phyloP scores from a whole-genome alignment of 352 stramenopile species.

The Globisporangium camurandrum region DNA sequence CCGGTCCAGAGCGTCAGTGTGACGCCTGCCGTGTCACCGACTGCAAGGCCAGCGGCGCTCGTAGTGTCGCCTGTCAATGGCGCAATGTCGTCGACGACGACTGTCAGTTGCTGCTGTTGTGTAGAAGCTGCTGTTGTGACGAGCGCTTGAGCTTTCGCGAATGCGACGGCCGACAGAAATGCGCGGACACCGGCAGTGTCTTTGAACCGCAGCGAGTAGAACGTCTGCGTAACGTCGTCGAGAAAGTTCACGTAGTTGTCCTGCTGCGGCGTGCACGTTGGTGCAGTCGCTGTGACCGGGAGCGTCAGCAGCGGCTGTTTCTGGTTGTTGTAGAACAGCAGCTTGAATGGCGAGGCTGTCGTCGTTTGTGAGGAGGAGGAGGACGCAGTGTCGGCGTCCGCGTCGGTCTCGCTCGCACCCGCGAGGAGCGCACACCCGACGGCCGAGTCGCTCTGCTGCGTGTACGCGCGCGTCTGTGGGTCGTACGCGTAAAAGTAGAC shows the following conservation, averaged over 20 bases:
- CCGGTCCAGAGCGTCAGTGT: conserved; percentile 46
- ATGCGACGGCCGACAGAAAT: conserved; percentile 47
- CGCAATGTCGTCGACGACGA: conserved; percentile 43
- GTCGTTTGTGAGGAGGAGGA: no score
- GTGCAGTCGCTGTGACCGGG: conserved; percentile 17
- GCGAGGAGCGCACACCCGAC: conserved; percentile 55
- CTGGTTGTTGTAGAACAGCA: conserved; percentile 68
- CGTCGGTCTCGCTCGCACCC: background rate
- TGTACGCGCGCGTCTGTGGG: conserved; percentile 31
- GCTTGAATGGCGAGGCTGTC: conserved; percentile 23
- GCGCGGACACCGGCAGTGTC: conserved; percentile 23
- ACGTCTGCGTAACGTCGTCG: conserved; percentile 31
- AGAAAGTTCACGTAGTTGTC: conserved; percentile 74
- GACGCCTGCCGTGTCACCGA: conserved; percentile 48
- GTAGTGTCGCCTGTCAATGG: conserved; percentile 32
- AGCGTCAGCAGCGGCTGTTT: conserved; percentile 56
- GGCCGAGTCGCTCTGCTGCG: conserved; percentile 47
- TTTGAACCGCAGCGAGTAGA: conserved; percentile 76
- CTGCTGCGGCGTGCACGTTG: conserved; percentile 55
- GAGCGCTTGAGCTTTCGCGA: conserved; percentile 45
- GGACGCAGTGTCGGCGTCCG: background rate
- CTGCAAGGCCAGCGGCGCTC: conserved; percentile 18
- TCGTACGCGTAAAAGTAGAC: conserved; percentile 76
- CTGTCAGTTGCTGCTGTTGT: background rate
- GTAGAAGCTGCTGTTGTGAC: conserved; percentile 4